Evolutionary conservation across 768 basidiomycete genomes (phyloP), one percentile per base, ranked within the genome.

Genomic region (Russula griseocarnosa): DNA sequence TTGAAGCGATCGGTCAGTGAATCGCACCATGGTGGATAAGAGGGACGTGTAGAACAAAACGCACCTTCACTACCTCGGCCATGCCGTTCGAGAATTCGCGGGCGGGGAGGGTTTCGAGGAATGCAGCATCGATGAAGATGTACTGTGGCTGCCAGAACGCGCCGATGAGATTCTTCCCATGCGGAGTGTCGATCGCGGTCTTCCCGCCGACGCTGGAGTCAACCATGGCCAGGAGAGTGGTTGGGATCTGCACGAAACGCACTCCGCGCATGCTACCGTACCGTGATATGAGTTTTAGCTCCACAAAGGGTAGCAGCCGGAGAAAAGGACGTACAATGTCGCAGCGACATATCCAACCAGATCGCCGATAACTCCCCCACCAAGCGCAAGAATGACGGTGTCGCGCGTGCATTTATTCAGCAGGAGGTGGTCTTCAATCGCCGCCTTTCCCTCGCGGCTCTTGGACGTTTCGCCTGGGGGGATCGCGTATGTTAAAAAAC

Each of bases 61-160:
- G 46, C 61, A 92, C 94, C 84, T 99, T 99, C 73, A 98, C 87
- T 3, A 98, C 89, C 74, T 99, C 96, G 0, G 97, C 96, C 90
- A 99, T 96, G 42, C 97, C 96, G 71, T 98, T 98, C n/a, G 92
- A 90, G 66, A 98, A 93, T 74, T 98, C 97, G 59, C 96, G 82
- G 36, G 85, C 75, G 0, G 95, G 95, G 2, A 99, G 85, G 1
- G 92, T 94, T 71, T 94, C 92, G 61, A 99, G 83, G 81, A 97
- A 96, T 1, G 95, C 90, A 28, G 92, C 89, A 73, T 99, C 97
- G 68, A 98, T 96, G 77, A 99, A 99, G 72, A 98, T 88, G 79
- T 88, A 98, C 70, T 90, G 85, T 0, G 97, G 97, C 75, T 98
- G 96, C 92, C 94, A 94, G 80, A 98, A 99, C 5, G 96, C 90